These are phyloP conservation scores for Strigomonas culicis DNA, from an alignment of 208 protist species.

Conservation along the genomic window DNA sequence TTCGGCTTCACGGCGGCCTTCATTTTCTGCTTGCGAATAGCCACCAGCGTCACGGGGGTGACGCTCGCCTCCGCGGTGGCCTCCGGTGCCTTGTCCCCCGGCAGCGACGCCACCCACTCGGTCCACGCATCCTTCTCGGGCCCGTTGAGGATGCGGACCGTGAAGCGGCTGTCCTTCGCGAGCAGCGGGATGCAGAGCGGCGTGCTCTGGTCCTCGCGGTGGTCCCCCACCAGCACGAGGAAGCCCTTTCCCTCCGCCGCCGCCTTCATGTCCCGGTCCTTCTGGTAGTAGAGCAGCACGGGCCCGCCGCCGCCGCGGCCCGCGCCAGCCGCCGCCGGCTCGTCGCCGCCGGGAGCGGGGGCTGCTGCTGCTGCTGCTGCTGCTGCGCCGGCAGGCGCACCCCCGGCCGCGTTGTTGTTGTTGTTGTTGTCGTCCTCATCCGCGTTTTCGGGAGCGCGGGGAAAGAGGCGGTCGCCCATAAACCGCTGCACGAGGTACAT, in stretches of 20 bases:
- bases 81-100: neutral
- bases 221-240: conserved; percentile 47
- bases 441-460: neutral
- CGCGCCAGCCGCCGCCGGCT: neutral
- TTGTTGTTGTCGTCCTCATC: neutral
- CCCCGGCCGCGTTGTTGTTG: neutral
- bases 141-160: conserved; percentile 48
- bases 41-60: conserved; percentile 28
- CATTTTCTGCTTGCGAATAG: conserved; percentile 58
- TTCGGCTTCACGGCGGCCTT: conserved; percentile 39
- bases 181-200: conserved; percentile 36
- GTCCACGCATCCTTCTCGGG: conserved; percentile 36
- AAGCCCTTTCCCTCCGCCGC: conserved; percentile 67
- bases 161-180: conserved; percentile 58
- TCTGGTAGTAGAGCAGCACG: neutral
- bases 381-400: neutral
- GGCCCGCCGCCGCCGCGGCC: neutral
- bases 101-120: conserved; percentile 32
- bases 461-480: neutral
- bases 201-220: conserved; percentile 17
- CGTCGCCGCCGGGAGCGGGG: neutral
- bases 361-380: neutral
- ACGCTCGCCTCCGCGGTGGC: conserved; percentile 14
- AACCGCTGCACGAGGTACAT: conserved; percentile 68
- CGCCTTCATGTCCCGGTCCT: conserved; percentile 37